These are phyloP conservation scores for Cercospora sp. DNA, from an alignment of 2,329 filamentous ascomycete species.

Conservation along the genomic window DNA sequence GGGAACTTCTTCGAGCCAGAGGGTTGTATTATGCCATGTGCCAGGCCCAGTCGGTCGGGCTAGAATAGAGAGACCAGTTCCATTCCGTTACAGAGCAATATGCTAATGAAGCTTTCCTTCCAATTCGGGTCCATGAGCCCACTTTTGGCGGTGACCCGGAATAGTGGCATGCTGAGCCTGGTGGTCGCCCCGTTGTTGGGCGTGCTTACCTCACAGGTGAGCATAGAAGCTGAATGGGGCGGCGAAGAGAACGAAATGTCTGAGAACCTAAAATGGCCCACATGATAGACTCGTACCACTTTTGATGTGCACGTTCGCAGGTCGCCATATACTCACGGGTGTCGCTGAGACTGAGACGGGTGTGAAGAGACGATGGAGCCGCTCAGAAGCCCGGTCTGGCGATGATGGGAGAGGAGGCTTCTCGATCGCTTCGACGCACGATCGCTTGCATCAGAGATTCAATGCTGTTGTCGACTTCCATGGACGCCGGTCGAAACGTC, in stretches of 20 bases:
- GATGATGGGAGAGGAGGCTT: neutral
- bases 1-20: constrained; percentile 38
- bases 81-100: too few species aligned
- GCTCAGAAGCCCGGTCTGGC: neutral
- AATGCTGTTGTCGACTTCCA: neutral
- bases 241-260: neutral
- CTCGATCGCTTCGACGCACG: neutral
- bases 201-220: neutral
- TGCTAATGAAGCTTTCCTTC: too few species aligned
- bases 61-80: neutral
- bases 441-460: neutral
- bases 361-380: neutral
- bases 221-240: neutral
- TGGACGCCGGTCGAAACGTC: neutral
- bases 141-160: too few species aligned
- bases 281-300: neutral
- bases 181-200: neutral
- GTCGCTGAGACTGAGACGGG: neutral
- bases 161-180: too few species aligned
- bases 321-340: neutral
- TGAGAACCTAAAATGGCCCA: neutral
- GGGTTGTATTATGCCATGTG: constrained; percentile 48
- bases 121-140: too few species aligned
- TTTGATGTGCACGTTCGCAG: neutral
- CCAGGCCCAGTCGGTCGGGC: constrained; percentile 1